Percentiles rank a stretch among this genome's conserved stretches.
These are phyloP conservation scores for Naegleria fowleri DNA, from an alignment of 208 protist genomes.

Conservation along the genomic window DNA sequence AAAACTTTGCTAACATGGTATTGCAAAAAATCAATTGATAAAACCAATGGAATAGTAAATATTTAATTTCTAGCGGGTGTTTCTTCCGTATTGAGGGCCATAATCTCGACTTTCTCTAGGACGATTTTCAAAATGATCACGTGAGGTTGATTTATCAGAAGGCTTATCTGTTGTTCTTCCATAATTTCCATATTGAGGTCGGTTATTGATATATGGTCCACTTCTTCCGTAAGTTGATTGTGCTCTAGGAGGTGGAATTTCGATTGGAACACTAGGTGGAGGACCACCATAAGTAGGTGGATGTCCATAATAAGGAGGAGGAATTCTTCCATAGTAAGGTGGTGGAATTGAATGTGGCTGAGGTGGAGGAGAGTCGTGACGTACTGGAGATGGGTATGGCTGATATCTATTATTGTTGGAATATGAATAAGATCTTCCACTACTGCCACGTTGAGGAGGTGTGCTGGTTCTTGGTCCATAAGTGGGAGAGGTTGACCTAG, in stretches of 20 bases:
- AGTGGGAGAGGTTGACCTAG: background rate
- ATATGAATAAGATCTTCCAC: background rate
- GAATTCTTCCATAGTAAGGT: background rate
- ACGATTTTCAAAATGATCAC: background rate
- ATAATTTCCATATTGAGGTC: background rate
- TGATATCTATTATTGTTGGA: conserved; percentile 3
- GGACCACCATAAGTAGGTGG: background rate
- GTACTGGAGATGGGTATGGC: background rate
- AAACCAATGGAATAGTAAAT: too few relatives aligned
- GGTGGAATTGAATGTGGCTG: background rate
- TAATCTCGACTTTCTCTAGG: background rate
- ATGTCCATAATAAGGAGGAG: background rate
- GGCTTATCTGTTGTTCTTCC: background rate
- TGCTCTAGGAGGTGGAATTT: background rate
- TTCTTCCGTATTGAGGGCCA: background rate
- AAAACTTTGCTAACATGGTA: background rate
- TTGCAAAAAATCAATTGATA: background rate
- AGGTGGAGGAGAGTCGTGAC: background rate
- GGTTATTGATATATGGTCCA: background rate
- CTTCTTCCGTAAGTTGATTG: background rate
- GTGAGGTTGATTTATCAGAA: background rate
- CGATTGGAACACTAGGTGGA: background rate
- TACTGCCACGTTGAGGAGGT: background rate
- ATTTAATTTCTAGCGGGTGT: too few relatives aligned
- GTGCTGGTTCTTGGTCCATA: background rate